These are phyloP conservation scores for Aureobasidium sp. DNA, from an alignment of 2,329 filamentous ascomycete species.

Conservation along the genomic window DNA sequence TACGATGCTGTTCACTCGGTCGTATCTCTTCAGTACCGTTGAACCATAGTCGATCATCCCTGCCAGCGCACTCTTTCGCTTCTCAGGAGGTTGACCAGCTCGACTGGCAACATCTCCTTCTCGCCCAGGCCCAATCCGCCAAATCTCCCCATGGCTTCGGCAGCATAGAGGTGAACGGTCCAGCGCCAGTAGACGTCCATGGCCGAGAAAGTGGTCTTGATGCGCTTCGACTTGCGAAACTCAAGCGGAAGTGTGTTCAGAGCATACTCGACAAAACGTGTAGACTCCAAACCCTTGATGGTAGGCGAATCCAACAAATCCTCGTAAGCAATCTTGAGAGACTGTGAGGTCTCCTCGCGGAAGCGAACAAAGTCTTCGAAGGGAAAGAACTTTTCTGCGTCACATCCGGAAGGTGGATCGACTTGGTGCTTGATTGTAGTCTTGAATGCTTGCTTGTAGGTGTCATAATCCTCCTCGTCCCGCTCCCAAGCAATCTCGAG, in stretches of 20 bases:
- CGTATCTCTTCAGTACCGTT: neutral
- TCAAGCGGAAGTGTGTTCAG: conserved; percentile 13
- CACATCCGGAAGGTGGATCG: conserved; percentile 22
- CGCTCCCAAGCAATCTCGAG: conserved; percentile 25
- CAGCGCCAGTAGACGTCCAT: conserved; percentile 39
- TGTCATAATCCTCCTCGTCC: conserved; percentile 31
- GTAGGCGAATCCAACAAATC: conserved; percentile 30
- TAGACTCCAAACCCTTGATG: conserved; percentile 21
- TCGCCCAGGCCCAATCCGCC: conserved; percentile 22
- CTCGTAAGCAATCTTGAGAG: conserved; percentile 29
- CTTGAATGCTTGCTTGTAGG: conserved; percentile 26
- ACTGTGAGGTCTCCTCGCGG: conserved; percentile 32
- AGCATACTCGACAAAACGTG: conserved; percentile 22
- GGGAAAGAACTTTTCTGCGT: conserved; percentile 34
- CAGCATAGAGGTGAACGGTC: conserved; percentile 28
- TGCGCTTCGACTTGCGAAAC: conserved; percentile 17
- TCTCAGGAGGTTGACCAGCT: conserved; percentile 22
- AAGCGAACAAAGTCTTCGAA: conserved; percentile 37
- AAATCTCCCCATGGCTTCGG: conserved; percentile 21
- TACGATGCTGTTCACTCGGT: neutral
- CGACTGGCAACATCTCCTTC: conserved; percentile 21
- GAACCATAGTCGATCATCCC: conserved; percentile 5
- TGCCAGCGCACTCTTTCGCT: conserved; percentile 24
- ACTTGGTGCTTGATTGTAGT: conserved; percentile 18
- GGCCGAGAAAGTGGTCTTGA: conserved; percentile 13